Percentiles rank a stretch among this genome's conserved stretches.
phyloP scores from a whole-genome alignment of 2,329 filamentous ascomycete genomes.

The Karstenula rhodostoma region DNA sequence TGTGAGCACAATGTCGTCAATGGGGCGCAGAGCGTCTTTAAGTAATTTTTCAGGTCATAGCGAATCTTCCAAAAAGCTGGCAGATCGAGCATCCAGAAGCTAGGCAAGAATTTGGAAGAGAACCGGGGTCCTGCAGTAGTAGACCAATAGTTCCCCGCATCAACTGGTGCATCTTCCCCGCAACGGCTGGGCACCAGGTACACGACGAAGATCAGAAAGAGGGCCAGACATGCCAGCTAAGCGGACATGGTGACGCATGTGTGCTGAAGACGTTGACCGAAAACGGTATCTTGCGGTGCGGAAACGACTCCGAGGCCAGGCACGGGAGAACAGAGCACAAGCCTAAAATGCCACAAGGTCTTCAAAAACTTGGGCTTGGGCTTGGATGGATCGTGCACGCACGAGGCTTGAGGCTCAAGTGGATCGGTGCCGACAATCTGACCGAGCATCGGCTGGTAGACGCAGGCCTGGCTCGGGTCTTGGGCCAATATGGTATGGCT shows the following conservation, averaged over 20 bases:
- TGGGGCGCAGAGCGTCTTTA: neutral
- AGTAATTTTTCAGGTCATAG: conserved; percentile 3
- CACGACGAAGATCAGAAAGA: conserved; percentile 7
- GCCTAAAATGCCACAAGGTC: conserved; percentile 2
- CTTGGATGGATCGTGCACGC: neutral
- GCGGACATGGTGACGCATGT: neutral
- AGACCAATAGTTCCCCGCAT: conserved; percentile 19
- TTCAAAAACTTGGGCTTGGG: neutral
- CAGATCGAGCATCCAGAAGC: neutral
- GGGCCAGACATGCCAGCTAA: neutral
- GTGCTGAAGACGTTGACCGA: neutral
- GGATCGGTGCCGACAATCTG: conserved; percentile 9
- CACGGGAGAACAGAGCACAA: neutral
- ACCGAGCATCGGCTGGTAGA: neutral
- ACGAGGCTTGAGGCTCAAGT: conserved; percentile 8
- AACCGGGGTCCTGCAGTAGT: conserved; percentile 15
- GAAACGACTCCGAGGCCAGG: neutral
- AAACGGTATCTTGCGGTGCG: neutral
- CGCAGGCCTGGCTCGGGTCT: neutral
- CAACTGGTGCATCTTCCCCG: conserved; percentile 4
- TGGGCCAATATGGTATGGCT: neutral
- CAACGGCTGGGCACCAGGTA: conserved; percentile 4
- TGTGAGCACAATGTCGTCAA: neutral
- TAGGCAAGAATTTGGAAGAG: neutral
- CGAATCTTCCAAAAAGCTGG: conserved; percentile 1